Evolutionary conservation across 2,329 filamentous ascomycete genomes (phyloP).

Genomic region (Sarocladium oryzae): DNA sequence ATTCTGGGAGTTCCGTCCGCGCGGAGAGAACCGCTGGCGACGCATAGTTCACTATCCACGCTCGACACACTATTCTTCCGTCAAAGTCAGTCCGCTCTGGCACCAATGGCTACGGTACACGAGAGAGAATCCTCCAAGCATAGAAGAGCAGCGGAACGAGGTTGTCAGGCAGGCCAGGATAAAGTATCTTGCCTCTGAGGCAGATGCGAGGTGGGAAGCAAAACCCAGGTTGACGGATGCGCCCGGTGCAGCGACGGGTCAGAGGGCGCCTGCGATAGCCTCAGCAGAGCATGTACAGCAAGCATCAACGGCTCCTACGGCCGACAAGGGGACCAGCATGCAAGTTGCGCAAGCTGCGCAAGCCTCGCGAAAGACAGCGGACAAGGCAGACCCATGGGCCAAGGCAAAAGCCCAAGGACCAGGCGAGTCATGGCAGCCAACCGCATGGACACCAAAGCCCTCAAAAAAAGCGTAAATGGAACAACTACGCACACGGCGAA

Average conservation of each 20-base stretch:
- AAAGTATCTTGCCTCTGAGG: constrained; percentile 50
- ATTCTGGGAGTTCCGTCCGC: constrained; percentile 58
- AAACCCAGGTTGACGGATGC: constrained; percentile 40
- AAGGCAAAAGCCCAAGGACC: constrained; percentile 39
- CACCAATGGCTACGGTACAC: constrained; percentile 64
- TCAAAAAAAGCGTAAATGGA: constrained; percentile 20
- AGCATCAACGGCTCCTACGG: not conserved
- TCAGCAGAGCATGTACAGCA: constrained; percentile 9
- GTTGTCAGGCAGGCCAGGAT: constrained; percentile 45
- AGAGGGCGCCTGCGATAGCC: constrained; percentile 19
- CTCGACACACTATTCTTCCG: constrained; percentile 45
- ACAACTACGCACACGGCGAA: not conserved
- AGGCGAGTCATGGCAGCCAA: constrained; percentile 61
- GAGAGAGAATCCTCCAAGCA: constrained; percentile 44
- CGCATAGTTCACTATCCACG: constrained; percentile 56
- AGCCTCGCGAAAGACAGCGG: constrained; percentile 12
- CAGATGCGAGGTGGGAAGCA: constrained; percentile 58
- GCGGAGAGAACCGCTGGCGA: constrained; percentile 42
- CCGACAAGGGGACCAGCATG: constrained; percentile 8
- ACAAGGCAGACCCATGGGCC: constrained; percentile 50
- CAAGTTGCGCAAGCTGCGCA: constrained; percentile 1
- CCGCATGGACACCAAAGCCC: constrained; percentile 51
- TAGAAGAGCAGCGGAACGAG: constrained; percentile 51
- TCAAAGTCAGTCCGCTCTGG: constrained; percentile 56
- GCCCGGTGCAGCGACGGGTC: constrained; percentile 14